These are phyloP conservation scores for Suillus plorans DNA, from an alignment of 768 basidiomycete species.

Conservation along the genomic window DNA sequence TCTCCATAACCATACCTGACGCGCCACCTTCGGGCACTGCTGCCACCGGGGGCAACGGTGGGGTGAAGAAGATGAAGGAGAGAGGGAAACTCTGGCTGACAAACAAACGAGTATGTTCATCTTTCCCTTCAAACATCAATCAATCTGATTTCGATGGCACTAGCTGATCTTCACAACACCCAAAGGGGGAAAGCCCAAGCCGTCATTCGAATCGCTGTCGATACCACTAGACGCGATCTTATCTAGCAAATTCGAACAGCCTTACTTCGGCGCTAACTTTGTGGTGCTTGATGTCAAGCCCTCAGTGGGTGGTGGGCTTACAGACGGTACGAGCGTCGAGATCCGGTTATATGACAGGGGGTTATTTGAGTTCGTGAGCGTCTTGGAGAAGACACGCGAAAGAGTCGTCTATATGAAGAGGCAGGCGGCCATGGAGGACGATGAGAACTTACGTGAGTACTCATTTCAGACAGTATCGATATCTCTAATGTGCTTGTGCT, in stretches of 20 bases:
- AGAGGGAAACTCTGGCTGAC: constrained; percentile 63
- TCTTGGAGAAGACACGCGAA: constrained; percentile 78
- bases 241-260: constrained; percentile 74
- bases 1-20: constrained; percentile 58
- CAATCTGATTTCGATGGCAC: constrained; percentile 6
- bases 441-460: constrained; percentile 31
- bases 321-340: constrained; percentile 62
- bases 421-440: constrained; percentile 38
- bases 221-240: constrained; percentile 65
- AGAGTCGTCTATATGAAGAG: constrained; percentile 73
- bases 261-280: constrained; percentile 68
- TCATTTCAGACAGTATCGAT: background rate
- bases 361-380: constrained; percentile 71
- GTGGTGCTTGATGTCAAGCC: constrained; percentile 67
- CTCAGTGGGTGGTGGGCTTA: constrained; percentile 63
- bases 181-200: constrained; percentile 19
- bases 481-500: background rate
- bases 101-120: constrained; percentile 62
- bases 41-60: constrained; percentile 52
- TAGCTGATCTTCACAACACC: constrained; percentile 65
- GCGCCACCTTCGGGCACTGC: constrained; percentile 42
- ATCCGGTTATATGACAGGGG: constrained; percentile 65
- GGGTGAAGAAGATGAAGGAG: constrained; percentile 56
- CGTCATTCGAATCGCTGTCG: constrained; percentile 43
- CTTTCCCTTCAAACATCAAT: background rate